A percentile compares a stretch with the other conserved stretches of the same genome.
These are phyloP conservation scores for Forsythia viridissima DNA, from an alignment of 257 asterid species.

Conservation along the genomic window DNA sequence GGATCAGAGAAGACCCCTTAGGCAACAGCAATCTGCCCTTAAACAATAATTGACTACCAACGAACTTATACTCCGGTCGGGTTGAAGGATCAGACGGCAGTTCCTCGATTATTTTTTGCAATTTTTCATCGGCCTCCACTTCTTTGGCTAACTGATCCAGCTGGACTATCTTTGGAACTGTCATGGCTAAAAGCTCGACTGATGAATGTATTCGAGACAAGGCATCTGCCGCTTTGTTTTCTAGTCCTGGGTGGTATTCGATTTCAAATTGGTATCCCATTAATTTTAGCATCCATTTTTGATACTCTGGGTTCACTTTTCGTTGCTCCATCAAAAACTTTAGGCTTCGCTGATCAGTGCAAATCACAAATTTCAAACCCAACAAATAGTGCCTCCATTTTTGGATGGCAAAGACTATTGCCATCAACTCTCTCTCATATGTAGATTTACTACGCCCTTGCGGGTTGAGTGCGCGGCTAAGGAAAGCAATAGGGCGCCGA, in stretches of 20 bases:
- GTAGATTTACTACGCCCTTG: no score
- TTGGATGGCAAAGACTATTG: neutral
- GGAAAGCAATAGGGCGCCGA: no score
- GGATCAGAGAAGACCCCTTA: neutral
- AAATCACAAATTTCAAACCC: neutral
- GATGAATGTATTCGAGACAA: neutral
- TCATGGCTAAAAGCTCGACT: neutral
- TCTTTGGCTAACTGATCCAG: no score
- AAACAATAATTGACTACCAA: no score
- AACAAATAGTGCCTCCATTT: neutral
- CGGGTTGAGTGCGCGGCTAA: no score
- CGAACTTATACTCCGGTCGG: no score
- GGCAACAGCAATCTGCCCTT: neutral
- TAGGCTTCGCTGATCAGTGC: neutral
- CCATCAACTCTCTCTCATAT: no score
- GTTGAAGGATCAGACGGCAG: no score
- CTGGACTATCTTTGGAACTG: no score
- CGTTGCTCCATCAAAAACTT: neutral
- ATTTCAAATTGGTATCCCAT: neutral
- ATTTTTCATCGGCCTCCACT: no score
- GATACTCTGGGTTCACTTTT: neutral
- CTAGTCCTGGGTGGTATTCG: neutral
- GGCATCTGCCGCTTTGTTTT: neutral
- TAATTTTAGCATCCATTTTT: neutral
- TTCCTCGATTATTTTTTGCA: no score